These are phyloP conservation scores for Scorias spongiosa DNA, from an alignment of 2,329 filamentous ascomycete genomes.

Conservation along the genomic window DNA sequence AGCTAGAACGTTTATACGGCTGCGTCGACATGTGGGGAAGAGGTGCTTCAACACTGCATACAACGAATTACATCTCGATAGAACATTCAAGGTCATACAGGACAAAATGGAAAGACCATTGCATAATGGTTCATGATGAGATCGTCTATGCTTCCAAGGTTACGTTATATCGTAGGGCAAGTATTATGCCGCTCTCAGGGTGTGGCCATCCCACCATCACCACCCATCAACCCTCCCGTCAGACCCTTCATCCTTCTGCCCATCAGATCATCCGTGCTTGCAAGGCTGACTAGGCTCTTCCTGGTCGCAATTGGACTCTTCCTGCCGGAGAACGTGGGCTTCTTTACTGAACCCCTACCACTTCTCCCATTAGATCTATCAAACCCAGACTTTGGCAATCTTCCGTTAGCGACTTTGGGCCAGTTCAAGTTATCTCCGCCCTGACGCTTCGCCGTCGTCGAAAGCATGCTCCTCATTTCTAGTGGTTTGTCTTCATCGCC, in stretches of 20 bases:
- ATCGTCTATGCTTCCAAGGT: too few species aligned
- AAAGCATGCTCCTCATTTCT: conserved; percentile 48
- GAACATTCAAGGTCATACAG: too few species aligned
- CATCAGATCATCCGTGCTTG: conserved; percentile 33
- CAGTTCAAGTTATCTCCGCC: conserved; percentile 1
- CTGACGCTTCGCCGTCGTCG: conserved; percentile 7
- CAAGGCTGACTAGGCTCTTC: conserved; percentile 30
- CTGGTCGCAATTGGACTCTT: conserved; percentile 16
- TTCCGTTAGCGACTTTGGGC: conserved; percentile 1
- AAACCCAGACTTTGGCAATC: conserved; percentile 2
- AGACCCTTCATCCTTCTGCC: conserved; percentile 33
- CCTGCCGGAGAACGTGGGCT: conserved; percentile 8
- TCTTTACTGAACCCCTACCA: conserved; percentile 6
- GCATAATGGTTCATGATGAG: too few species aligned
- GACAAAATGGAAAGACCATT: too few species aligned
- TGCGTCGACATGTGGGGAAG: too few species aligned
- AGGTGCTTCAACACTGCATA: too few species aligned
- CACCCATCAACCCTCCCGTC: conserved; percentile 25
- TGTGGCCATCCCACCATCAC: conserved; percentile 3
- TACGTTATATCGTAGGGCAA: too few species aligned
- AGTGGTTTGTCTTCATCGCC: conserved; percentile 69
- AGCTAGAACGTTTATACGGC: background rate
- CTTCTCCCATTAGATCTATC: conserved; percentile 5
- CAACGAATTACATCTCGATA: too few species aligned
- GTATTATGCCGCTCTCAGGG: background rate